Base-by-base conservation (phyloP, 225 moss, liverwort and hornwort species). In the Sphagnum contortum region DNA sequence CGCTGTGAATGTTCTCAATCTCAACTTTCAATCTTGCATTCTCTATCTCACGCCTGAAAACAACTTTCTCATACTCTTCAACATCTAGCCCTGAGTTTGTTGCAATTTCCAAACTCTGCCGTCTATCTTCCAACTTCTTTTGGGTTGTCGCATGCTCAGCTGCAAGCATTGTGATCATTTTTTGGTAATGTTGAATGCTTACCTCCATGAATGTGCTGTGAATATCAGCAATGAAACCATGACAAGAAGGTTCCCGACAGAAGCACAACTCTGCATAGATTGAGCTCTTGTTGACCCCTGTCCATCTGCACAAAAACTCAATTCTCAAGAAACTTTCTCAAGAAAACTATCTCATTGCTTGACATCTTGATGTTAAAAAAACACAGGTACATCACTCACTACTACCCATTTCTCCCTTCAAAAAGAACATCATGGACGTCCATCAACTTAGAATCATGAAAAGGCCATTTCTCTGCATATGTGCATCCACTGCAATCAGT, bases 181-280 rank as follows among this genome's bases (percentile, higher is more conserved):
- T 46, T 45, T 76, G 68, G 45, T 61, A 79, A 70, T 73, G 60
- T 44, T 47, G 12, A 48, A 49, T 48, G 66, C 73, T 79, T 52
- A 48, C 48, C 49, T 60, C 64, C 12, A 79, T 68, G 66, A 79
- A 76, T 10, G 63, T 64, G 54, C 69, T 55, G 3, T 44, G 58
- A 48, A 50, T 68, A 29, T 79, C 63, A 49, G 79, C 82, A 7
- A 83, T 79, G 4, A 83, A 49, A 48, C 79, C 79, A 60, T 69
- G 74, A 53, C 79, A 83, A 45, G 66, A 64, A 3, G 71, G 49
- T 56, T 74, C 76, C 62, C 83, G 73, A 57, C 83, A 83, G 14
- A 71, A 76, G 68, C 79, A 83, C 8, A 79, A 66, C 71, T 83
- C 79, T 49, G 83, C 83, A 63, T 79, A 71, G 44, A 73, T 79